Conservation (phyloP, 257 asterid species). For the Salvia miltiorrhiza region DNA sequence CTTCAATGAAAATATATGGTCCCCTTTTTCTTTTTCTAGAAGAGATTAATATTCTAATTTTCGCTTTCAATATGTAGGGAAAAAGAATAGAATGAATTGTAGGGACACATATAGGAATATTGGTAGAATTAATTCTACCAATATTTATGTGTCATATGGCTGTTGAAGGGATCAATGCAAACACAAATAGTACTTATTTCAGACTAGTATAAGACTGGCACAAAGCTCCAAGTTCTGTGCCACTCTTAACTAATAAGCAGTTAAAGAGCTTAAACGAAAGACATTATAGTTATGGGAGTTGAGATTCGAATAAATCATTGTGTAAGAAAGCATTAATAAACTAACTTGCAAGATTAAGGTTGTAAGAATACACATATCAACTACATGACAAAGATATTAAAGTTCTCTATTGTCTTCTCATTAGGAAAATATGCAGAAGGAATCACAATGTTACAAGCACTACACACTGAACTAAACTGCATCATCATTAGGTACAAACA, state of each 20-base stretch:
- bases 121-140: too few species aligned
- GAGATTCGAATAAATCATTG: not conserved
- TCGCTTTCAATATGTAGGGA: not conserved
- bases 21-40: constrained; percentile 16
- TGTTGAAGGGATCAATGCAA: constrained; percentile 14
- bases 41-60: constrained; percentile 5
- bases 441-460: constrained; percentile 11
- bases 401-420: not conserved
- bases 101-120: constrained; percentile 12
- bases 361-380: not conserved
- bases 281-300: not conserved
- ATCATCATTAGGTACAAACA: constrained; percentile 2
- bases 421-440: constrained; percentile 15
- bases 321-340: not conserved
- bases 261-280: not conserved
- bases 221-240: too few species aligned
- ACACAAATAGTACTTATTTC: not conserved
- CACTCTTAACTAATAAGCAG: too few species aligned
- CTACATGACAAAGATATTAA: not conserved
- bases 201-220: not conserved
- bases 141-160: constrained; percentile 2
- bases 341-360: not conserved
- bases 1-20: constrained; percentile 14
- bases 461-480: constrained; percentile 12
- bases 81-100: constrained; percentile 1